Evolutionary conservation across 1,284 basidiomycete genomes (phyloP).

Genomic region (Cutaneotrichosporon spelunceum): DNA sequence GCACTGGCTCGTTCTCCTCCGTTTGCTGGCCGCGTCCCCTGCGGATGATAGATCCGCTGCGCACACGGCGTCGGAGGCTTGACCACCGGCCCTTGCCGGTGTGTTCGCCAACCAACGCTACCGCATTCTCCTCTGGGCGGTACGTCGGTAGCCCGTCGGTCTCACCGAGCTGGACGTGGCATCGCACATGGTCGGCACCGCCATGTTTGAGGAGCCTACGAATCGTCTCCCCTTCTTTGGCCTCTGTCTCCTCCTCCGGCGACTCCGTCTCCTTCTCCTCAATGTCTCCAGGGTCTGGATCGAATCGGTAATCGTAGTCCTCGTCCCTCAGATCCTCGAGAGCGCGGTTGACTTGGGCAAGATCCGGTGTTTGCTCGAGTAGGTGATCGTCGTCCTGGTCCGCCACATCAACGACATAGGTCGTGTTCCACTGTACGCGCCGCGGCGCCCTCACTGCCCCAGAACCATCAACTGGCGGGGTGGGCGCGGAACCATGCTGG

Average conservation of each 20-base stretch:
- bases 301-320: conserved; percentile 51
- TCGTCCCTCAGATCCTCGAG: conserved; percentile 33
- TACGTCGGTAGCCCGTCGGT: conserved; percentile 50
- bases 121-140: conserved; percentile 36
- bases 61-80: conserved; percentile 42
- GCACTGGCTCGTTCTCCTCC: background rate
- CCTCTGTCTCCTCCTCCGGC: background rate
- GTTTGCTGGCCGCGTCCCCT: background rate
- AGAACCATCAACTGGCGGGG: background rate
- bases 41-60: conserved; percentile 5
- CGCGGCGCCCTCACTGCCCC: conserved; percentile 35
- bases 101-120: conserved; percentile 48
- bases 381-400: conserved; percentile 21
- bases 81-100: conserved; percentile 44
- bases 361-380: conserved; percentile 31
- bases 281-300: conserved; percentile 17
- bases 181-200: conserved; percentile 33
- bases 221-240: conserved; percentile 12
- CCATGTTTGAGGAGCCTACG: conserved; percentile 21
- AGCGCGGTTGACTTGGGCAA: conserved; percentile 39
- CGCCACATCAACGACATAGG: conserved; percentile 42
- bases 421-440: conserved; percentile 47
- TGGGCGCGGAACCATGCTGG: background rate
- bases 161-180: conserved; percentile 52
- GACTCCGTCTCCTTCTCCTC: too few relatives aligned